Conservation (phyloP, 352 stramenopile genomes). For the Peronospora belbahrii region DNA sequence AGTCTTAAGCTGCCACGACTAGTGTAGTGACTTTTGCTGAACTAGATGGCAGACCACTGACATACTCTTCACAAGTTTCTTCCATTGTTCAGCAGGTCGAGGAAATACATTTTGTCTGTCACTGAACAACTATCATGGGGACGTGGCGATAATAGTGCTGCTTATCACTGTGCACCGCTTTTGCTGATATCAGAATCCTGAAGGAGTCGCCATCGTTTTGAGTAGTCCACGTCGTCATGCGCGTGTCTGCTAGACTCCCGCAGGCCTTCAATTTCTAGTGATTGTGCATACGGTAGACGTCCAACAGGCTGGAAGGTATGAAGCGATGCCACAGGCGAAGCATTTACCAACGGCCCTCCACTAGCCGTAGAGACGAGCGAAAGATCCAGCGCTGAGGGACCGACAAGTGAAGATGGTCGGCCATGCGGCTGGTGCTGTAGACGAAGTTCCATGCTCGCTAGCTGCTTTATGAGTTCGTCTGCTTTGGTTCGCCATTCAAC, state of each 20-base stretch:
- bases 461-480: constrained; percentile 11
- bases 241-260: constrained; percentile 57
- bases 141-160: background rate
- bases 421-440: constrained; percentile 5
- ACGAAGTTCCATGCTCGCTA: constrained; percentile 8
- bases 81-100: background rate
- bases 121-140: background rate
- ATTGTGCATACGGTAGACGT: constrained; percentile 71
- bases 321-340: constrained; percentile 18
- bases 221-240: constrained; percentile 34
- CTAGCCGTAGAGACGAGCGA: constrained; percentile 25
- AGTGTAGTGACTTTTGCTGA: background rate
- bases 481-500: constrained; percentile 20
- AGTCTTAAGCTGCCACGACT: too few relatives aligned
- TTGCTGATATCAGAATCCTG: constrained; percentile 7
- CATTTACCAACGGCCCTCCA: constrained; percentile 13
- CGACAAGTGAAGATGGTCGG: constrained; percentile 13
- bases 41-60: background rate
- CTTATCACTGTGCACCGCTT: constrained; percentile 4
- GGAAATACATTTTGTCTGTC: background rate
- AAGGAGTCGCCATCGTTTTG: constrained; percentile 27
- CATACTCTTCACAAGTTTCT: constrained; percentile 6
- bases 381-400: constrained; percentile 14
- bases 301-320: constrained; percentile 41
- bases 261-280: constrained; percentile 71